Evolutionary conservation across 805 yeast species (phyloP).

Genomic region (Geotrichum ghanense): DNA sequence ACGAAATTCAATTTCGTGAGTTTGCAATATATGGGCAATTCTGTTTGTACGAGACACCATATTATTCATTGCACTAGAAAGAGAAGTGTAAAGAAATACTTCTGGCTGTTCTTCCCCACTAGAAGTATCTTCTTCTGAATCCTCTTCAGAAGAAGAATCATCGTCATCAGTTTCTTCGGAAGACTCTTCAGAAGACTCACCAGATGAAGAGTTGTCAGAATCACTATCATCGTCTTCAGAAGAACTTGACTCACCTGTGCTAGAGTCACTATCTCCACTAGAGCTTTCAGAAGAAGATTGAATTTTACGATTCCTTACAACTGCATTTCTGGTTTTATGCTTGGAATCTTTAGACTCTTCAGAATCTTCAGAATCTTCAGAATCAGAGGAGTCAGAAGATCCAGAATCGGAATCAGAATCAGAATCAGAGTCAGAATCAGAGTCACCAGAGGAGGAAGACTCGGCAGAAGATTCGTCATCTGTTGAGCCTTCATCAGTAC

Average conservation of each 20-base stretch:
- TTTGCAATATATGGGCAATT: slow-evolving; percentile 60
- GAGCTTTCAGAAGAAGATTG: too few relatives aligned
- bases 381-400: not conserved
- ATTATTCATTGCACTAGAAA: slow-evolving; percentile 73
- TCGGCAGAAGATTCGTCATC: not conserved
- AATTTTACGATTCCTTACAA: not conserved
- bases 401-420: not conserved
- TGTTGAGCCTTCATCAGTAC: not conserved
- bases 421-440: too few relatives aligned
- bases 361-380: not conserved
- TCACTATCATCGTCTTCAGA: too few relatives aligned
- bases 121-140: not conserved
- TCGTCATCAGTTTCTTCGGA: not conserved
- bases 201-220: not conserved
- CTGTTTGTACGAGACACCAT: slow-evolving; percentile 69
- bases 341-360: not conserved
- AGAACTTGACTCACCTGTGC: too few relatives aligned
- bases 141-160: not conserved
- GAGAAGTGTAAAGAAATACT: slow-evolving; percentile 65
- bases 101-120: not conserved
- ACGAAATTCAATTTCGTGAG: slow-evolving; percentile 56
- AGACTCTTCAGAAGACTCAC: not conserved
- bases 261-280: too few relatives aligned
- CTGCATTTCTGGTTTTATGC: not conserved
- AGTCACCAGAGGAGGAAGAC: too few relatives aligned